Evolutionary conservation across 2,329 filamentous ascomycete genomes (phyloP), one percentile per base, ranked within the genome.

Genomic region (Venturia asperata): DNA sequence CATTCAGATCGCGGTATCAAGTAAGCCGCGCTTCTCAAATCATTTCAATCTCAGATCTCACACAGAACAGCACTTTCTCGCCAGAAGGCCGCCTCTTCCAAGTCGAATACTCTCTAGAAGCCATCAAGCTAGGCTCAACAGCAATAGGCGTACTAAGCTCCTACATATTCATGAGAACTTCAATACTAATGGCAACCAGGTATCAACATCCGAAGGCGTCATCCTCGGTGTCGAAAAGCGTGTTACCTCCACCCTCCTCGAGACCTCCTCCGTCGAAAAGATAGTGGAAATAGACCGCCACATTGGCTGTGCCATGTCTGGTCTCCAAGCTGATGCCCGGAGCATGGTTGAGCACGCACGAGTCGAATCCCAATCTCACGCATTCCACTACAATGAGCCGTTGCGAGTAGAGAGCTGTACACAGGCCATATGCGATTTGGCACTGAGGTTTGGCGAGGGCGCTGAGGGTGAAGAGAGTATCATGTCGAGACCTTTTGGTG

Each of bases 81-180:
- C 94, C 94, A 68, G 94, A 99, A 85, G 94, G 94, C 75, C 94
- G 94, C 80, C 90, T 99, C 78, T 99, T 99, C 86, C 94, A 99
- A 83, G 94, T 99, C 83, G 94, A 99, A 89, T 99, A 99, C 87
- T 97, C 94, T 67, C 89, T 99, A 78, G 94, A 99, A 83, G 94
- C 94, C 79, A 99, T 99, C 86, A 99, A 99, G 84, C 90, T 97
- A 71, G 94, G 94, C 71, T 96, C 91, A 73, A 99, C 94, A 71
- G 94, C 94, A 75, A 99, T 99, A 81, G 94, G 94, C 73, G 92
- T 87, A 82, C 67, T 80, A 77, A 62, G 64, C 62, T 15, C 45
- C 30, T 47, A 42, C 27, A 49, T 64, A 62, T 61, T 45, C 66
- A 67, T 49, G 19, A 61, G 61, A 43, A 62, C 61, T 64, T 68